phyloP scores from a whole-genome alignment of 2,329 filamentous ascomycete genomes.

The Sporothrix globosa region DNA sequence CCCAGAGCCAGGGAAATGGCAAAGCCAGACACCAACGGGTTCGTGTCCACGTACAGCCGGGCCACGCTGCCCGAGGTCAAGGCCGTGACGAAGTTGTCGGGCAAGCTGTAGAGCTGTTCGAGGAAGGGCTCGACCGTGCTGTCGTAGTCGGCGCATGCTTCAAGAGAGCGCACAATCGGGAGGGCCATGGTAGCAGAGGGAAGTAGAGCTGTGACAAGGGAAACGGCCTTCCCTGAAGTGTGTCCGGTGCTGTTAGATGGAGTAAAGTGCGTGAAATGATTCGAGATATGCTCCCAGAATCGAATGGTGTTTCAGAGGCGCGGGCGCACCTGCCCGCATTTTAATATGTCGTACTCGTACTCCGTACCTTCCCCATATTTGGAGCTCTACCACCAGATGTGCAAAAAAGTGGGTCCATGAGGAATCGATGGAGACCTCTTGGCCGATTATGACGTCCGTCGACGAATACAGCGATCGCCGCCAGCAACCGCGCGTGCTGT shows the following conservation, averaged over 20 bases:
- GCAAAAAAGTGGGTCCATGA: constrained; percentile 24
- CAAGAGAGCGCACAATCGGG: constrained; percentile 68
- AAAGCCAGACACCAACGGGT: constrained; percentile 78
- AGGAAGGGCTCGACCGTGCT: constrained; percentile 76
- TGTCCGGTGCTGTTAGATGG: not conserved
- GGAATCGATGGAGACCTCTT: constrained; percentile 18
- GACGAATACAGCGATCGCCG: not conserved
- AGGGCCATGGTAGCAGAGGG: constrained; percentile 61
- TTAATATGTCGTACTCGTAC: not conserved
- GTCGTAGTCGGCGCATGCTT: constrained; percentile 75
- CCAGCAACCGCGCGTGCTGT: not conserved
- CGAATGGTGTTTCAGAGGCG: constrained; percentile 3
- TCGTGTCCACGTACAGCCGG: constrained; percentile 75
- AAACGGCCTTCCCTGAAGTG: too few species aligned
- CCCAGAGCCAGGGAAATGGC: constrained; percentile 72
- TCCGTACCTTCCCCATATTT: constrained; percentile 22
- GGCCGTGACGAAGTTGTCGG: constrained; percentile 64
- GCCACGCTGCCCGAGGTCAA: constrained; percentile 54
- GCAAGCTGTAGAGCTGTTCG: constrained; percentile 70
- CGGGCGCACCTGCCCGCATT: constrained; percentile 24
- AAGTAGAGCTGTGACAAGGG: not conserved
- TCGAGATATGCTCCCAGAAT: not conserved
- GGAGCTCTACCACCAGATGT: not conserved
- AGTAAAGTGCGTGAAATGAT: not conserved
- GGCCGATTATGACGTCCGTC: not conserved